Base-by-base conservation (phyloP, 768 basidiomycete genomes). In the Pilatotrama ljubarskyi region DNA sequence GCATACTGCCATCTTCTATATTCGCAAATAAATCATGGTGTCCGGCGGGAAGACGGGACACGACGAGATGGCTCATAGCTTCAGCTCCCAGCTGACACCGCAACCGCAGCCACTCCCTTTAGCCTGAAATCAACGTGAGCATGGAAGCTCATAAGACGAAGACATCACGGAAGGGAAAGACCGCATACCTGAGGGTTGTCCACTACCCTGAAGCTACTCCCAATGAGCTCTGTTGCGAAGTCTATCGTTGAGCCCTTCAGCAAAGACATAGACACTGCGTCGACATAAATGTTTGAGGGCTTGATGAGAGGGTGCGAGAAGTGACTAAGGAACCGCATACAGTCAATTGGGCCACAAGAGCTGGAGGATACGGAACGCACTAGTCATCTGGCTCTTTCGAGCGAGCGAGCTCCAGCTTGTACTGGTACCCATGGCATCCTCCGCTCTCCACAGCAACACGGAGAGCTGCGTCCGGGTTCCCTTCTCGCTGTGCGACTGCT, bases 401-500 rank as follows among this genome's bases (percentile, higher is more conserved):
- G 37, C 78, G 80, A 2, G 90, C 88, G 3, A 98, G 80, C 55
- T 89, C 86, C 82, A 98, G 84, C 66, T 91, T 95, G 74, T 98
- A 97, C 68, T 97, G 94, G 73, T 98, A 98, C 37, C 96, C 96
- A 71, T 98, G 95, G 69, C 96, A 98, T 18, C 96, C 96, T 11
- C 96, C 96, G 11, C 90, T 92, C 68, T 97, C 94, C 24, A 98
- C 93, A 0, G 86, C 78, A 64, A 98, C 81, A 63, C 95, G 79
- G 22, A 98, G 77, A 3, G 88, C 91, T 20, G 91, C 79, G 49
- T 82, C 68, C 0, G 84, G 73, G 64, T 89, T 81, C 10, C 84
- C 77, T 68, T 90, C 83, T 38, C 84, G 78, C n/a, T 78, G 67
- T 10, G 90, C 82, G 58, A 97, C 91, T 43, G 75, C 72, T 43